These are phyloP conservation scores for Marchantia paleacea DNA, from an alignment of 225 moss, liverwort and hornwort species.

Conservation along the genomic window DNA sequence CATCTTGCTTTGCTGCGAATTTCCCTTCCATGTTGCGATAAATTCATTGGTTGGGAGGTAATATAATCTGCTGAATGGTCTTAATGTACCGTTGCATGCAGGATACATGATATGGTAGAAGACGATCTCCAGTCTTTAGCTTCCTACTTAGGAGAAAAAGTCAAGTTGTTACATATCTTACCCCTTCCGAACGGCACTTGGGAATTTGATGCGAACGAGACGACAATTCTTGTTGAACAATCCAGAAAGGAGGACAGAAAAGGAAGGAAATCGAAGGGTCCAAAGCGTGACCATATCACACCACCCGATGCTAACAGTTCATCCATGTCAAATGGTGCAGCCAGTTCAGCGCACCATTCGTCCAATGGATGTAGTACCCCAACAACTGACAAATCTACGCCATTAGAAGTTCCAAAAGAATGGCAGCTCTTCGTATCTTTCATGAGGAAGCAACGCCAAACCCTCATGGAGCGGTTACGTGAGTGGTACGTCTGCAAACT, in stretches of 20 bases:
- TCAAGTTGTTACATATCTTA: conserved; percentile 65
- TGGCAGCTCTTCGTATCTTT: conserved; percentile 77
- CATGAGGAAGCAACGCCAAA: conserved; percentile 60
- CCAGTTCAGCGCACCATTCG: neutral
- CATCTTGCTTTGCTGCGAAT: no score
- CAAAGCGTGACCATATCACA: conserved; percentile 20
- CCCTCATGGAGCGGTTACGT: conserved; percentile 53
- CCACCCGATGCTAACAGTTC: neutral
- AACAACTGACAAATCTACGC: neutral
- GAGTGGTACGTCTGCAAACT: conserved; percentile 53
- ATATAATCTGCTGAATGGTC: neutral
- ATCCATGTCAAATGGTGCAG: neutral
- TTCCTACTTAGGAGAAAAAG: conserved; percentile 64
- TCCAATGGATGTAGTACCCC: neutral
- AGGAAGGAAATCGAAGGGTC: conserved; percentile 20
- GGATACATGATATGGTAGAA: conserved; percentile 52
- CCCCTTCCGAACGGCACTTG: conserved; percentile 47
- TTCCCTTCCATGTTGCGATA: no score
- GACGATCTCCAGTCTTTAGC: conserved; percentile 58
- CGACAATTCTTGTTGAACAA: conserved; percentile 16
- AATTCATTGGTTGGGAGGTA: neutral
- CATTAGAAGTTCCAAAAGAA: conserved; percentile 45
- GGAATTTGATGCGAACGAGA: conserved; percentile 24
- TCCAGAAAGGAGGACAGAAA: conserved; percentile 1
- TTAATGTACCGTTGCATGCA: conserved; percentile 24